Conservation (phyloP, 441 rosid species). For the Daphne laureola region DNA sequence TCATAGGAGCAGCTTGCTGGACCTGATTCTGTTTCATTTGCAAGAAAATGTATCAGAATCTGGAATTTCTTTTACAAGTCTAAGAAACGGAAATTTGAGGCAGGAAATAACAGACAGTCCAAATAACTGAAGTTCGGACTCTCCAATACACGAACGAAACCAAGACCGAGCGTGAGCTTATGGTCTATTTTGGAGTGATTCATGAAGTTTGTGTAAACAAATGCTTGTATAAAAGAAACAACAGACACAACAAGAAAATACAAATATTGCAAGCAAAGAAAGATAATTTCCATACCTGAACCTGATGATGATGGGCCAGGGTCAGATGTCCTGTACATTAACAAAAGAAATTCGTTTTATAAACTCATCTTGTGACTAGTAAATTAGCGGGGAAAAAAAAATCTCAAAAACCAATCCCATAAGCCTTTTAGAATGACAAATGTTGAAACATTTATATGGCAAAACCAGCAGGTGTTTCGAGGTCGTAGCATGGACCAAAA, state of each 20-base stretch:
- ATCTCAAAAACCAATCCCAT: no score
- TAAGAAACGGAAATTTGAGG: no score
- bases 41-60: slow-evolving; percentile 14
- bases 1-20: slow-evolving; percentile 45
- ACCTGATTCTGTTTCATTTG: slow-evolving; percentile 30
- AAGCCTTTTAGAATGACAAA: no score
- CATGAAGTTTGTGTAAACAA: no score
- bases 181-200: no score
- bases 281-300: slow-evolving; percentile 26
- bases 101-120: no score
- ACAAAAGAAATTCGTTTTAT: slow-evolving; percentile 14
- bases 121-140: no score
- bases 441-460: no score
- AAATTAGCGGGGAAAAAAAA: no score
- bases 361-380: neutral
- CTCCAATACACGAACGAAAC: no score
- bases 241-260: neutral
- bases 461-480: slow-evolving; percentile 1
- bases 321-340: slow-evolving; percentile 29
- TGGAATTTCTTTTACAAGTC: slow-evolving; percentile 2
- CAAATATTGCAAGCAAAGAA: neutral
- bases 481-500: slow-evolving; percentile 11
- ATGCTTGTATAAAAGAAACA: no score
- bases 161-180: no score
- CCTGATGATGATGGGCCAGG: slow-evolving; percentile 19